Evolutionary conservation across 257 asterid genomes (phyloP), one percentile per base, ranked within the genome.

Genomic region (Primulina eburnea): DNA sequence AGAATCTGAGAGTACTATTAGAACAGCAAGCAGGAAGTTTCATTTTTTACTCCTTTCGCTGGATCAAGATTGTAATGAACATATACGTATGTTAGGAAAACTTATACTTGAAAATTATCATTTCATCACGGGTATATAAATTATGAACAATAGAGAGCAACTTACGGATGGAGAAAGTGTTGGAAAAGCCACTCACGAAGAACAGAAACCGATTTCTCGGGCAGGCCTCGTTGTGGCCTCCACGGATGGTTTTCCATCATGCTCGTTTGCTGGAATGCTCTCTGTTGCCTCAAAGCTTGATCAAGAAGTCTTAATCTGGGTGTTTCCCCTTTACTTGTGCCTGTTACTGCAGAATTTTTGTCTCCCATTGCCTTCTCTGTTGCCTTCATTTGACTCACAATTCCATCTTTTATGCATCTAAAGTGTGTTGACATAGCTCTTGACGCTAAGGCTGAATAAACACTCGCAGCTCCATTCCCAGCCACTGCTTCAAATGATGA

Each of bases 131-230:
- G 20, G 20, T 50, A 50, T 50, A 50, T 50, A 5, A 50, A 50
- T 4, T 50, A 17, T 50, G 57, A 28, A 32, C 34, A 68, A 70
- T 6, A 55, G 32, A 32, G 32, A 50, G 57, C 2, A 17, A 50
- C 6, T 82, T 84, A 91, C 97, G 98, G 98, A 78, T 92, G 95
- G 16, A 92, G 90, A 68, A 92, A 92, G 86, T 92, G 98, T 52
- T 92, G 96, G 78, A 92, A 92, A 57, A 92, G 96, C 98, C 98
- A 92, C 5, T 96, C 97, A 0, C 98, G 85, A 29, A 85, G 88
- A 55, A 85, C 79, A 21, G 95, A 87, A 1, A 92, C 97, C 2
- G 98, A 82, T 74, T 95, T 71, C 30, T 92, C 97, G 3, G 98
- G 98, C 2, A 92, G 68, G 30, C 97, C 98, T 0, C 97, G 86